Conservation (phyloP, 129 eudicot species). For the Rutidosis leptorrhynchoides region DNA sequence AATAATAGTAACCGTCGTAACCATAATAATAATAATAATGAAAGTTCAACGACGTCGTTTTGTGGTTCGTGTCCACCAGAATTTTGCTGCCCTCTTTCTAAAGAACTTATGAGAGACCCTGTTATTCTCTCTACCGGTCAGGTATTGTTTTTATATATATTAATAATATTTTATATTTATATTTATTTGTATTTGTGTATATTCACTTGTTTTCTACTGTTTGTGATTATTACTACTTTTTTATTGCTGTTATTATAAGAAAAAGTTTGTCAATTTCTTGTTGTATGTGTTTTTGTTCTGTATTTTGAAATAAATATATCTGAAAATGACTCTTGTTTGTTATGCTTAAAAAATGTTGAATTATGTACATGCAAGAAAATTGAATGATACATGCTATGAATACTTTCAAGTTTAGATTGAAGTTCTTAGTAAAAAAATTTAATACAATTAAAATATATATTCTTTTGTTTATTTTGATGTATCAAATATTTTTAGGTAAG, state of each 20-base stretch:
- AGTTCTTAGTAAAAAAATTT: neutral
- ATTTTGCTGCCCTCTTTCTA: constrained; percentile 84
- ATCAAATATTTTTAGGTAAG: neutral
- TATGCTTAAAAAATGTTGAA: neutral
- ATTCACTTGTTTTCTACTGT: neutral
- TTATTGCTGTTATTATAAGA: neutral
- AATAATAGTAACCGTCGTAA: too few relatives aligned
- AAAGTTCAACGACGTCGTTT: constrained; percentile 25
- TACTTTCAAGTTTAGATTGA: neutral
- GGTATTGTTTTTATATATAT: constrained; percentile 35
- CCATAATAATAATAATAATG: neutral
- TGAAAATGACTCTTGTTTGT: neutral
- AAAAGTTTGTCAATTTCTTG: neutral
- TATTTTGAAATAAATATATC: too few relatives aligned
- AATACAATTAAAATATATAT: neutral
- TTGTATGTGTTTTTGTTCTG: neutral
- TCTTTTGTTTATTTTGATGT: too few relatives aligned
- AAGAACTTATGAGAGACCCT: constrained; percentile 89
- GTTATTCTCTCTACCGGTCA: constrained; percentile 85
- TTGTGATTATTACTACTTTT: neutral
- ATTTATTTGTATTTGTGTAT: neutral
- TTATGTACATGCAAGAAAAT: too few relatives aligned
- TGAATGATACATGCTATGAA: neutral
- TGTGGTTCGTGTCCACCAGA: constrained; percentile 49
- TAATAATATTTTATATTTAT: neutral